A percentile compares a stretch with the other conserved stretches of the same genome.
phyloP scores from a whole-genome alignment of 129 eudicot species.

The Escallonia herrerae region DNA sequence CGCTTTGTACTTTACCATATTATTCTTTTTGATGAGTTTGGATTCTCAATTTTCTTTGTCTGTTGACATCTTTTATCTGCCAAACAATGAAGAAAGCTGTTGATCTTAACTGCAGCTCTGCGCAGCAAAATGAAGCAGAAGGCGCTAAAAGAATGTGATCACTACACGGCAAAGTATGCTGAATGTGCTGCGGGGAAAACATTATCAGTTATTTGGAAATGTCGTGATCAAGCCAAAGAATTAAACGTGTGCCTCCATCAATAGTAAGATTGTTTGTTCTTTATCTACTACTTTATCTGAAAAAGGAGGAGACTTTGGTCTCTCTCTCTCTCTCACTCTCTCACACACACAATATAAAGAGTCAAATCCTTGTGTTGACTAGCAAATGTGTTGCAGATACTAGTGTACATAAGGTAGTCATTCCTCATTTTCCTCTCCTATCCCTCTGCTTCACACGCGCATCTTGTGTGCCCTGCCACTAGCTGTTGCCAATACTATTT shows the following conservation, averaged over 20 bases:
- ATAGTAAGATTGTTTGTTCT: conserved; percentile 51
- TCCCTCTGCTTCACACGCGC: no score
- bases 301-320: no score
- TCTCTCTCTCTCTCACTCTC: no score
- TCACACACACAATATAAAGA: no score
- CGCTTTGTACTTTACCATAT: no score
- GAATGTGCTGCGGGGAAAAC: conserved; percentile 94
- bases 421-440: no score
- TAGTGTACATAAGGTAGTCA: no score
- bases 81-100: not conserved
- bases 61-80: conserved; percentile 2
- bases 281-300: no score
- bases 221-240: conserved; percentile 88
- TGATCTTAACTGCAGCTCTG: conserved; percentile 48
- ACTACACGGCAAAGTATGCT: conserved; percentile 65
- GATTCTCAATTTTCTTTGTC: not conserved
- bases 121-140: conserved; percentile 98
- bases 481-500: no score
- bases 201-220: conserved; percentile 79
- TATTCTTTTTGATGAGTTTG: not conserved
- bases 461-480: no score
- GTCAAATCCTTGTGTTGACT: no score
- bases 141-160: conserved; percentile 82
- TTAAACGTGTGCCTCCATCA: conserved; percentile 83
- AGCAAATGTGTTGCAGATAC: no score